Evolutionary conservation across 345 rosid genomes (phyloP), one percentile per base, ranked within the genome.

Genomic region (Salix caprea): DNA sequence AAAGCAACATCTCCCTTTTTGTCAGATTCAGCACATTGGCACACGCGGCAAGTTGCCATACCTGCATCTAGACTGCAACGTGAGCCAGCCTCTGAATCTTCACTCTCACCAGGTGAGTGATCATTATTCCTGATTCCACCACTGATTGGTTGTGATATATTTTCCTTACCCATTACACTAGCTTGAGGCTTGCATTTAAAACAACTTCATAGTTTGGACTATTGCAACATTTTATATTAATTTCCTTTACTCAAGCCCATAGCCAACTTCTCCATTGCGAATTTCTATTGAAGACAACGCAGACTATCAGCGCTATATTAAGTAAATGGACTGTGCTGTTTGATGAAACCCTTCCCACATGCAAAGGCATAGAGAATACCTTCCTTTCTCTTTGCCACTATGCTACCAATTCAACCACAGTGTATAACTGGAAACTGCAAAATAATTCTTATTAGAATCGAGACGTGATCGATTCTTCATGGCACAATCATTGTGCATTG

Each of bases 11-110:
- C 99, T 72, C 99, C 99, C 69, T 87, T 77, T 81, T 82, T 91
- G 75, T 95, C 99, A 40, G 99, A 91, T 84, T 95, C 97, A 73
- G 86, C 88, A 85, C 97, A 93, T 24, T 95, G 99, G 87, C 99
- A 95, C 21, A 95, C 99, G 69, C 99, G 99, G 77, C 99, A 95
- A 74, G 89, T 76, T 61, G 92, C 83, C 68, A 84, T 65, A 36
- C 94, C 91, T 2, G 84, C 84, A 83, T 94, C 99, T 72, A 85
- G 70, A 84, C 96, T 92, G 72, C 72, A 76, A 44, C 84, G 87
- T 3, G 92, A 85, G 28, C 72, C 69, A 21, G 50, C 69, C 71
- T 83, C 81, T 48, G 82, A 74, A 56, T 89, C 87, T 60, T 84
- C 88, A 80, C 66, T 84, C 74, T 82, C 88, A 75, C 73, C 46